Base-by-base conservation (phyloP, 2,329 filamentous ascomycete genomes). In the Aspergillus brasiliensis region DNA sequence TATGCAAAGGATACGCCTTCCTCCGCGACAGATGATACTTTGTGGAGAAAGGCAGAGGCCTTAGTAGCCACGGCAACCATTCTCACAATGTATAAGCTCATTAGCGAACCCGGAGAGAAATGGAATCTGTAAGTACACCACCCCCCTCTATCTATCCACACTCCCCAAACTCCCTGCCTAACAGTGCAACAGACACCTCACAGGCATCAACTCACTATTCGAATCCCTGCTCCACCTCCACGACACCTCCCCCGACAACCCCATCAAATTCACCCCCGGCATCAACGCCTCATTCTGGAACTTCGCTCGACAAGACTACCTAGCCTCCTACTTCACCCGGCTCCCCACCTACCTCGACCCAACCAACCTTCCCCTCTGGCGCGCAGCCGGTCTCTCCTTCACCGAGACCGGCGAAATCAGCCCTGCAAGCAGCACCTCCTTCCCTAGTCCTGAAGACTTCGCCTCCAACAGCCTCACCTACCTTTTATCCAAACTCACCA, bases 281-380 rank as follows among this genome's bases (percentile, higher is more conserved):
- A 77, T 84, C 13, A 78, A 77, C 65, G 84, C 85, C 2, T 84
- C 83, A 0, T 88, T 88, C 67, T 88, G 86, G 86, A 86, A 86
- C 59, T 83, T 88, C 64, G 85, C 84, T 11, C 79, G 85, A 8
- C 83, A 87, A 64, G 86, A 88, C 62, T 85, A 87, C 73, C 74
- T 87, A 10, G 82, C 83, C 57, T 85, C 86, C 37, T 87, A 84
- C 65, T 86, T 86, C 60, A 86, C 84, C 62, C 83, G 85, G 60
- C 79, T 78, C 0, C 77, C 81, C 19, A 87, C 86, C 2, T 80
- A 84, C 28, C 75, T 88, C 1, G 82, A 88, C 56, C 82, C 86
- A 0, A 80, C 81, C 31, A 84, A 88, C 55, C 66, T 86, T 4
- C 68, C 78, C 0, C 76, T 89, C 13, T 89, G 86, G 86, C 82